Percentiles rank a stretch among this genome's conserved stretches.
These are phyloP conservation scores for Leishmania lainsoni DNA, from an alignment of 208 protist species.

Conservation along the genomic window DNA sequence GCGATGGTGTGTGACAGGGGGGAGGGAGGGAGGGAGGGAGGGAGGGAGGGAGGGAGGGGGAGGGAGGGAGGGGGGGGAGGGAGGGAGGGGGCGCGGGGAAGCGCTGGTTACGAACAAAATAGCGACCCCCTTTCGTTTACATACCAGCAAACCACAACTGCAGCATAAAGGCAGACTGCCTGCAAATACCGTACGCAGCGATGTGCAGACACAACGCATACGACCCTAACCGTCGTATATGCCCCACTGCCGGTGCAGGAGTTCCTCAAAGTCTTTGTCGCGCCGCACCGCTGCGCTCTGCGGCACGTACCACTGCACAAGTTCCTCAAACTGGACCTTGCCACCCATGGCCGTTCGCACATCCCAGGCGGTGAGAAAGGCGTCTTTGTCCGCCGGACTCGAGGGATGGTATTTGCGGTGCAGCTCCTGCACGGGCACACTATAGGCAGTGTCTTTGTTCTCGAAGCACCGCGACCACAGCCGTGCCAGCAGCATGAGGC, in stretches of 20 bases:
- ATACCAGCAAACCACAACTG: background rate
- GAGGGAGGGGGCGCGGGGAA: background rate
- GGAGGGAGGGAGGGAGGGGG: too few species aligned
- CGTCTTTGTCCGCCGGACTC: slow-evolving; percentile 64
- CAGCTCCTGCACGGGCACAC: slow-evolving; percentile 64
- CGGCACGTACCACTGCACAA: slow-evolving; percentile 80
- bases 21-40: too few species aligned
- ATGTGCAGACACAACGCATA: background rate
- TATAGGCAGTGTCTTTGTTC: slow-evolving; percentile 45
- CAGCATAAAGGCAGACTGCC: background rate
- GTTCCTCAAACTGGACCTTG: slow-evolving; percentile 51
- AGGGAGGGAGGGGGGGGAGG: too few species aligned
- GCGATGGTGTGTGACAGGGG: background rate
- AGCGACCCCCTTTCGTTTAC: background rate
- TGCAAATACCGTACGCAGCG: background rate
- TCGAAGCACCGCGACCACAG: slow-evolving; percentile 65
- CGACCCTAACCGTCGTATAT: slow-evolving; percentile 26
- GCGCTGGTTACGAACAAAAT: background rate
- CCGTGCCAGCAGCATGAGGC: slow-evolving; percentile 78
- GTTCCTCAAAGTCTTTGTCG: slow-evolving; percentile 72
- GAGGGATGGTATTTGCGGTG: slow-evolving; percentile 60
- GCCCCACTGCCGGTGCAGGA: slow-evolving; percentile 69
- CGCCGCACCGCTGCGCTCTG: slow-evolving; percentile 46
- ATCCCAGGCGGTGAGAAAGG: slow-evolving; percentile 84
- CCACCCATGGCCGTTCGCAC: slow-evolving; percentile 54